A percentile compares a stretch with the other conserved stretches of the same genome.
phyloP scores from a whole-genome alignment of 495 filamentous ascomycete genomes.

The Cairneyella variabilis region DNA sequence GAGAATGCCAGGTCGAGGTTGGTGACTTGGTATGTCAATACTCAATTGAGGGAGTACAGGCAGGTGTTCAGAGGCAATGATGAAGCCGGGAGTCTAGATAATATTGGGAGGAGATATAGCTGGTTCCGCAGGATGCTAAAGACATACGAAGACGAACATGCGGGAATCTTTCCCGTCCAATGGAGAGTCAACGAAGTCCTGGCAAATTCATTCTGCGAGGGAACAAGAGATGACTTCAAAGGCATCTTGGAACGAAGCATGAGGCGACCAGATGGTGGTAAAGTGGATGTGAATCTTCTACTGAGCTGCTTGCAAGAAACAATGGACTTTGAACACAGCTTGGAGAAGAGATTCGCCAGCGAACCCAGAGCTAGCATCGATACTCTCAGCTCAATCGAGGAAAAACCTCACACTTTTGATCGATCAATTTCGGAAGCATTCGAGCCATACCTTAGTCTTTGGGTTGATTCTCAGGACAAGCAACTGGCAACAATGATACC shows the following conservation, averaged over 20 bases:
- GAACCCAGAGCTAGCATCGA: slow-evolving; percentile 78
- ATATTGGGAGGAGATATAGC: slow-evolving; percentile 89
- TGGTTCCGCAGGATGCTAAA: slow-evolving; percentile 97
- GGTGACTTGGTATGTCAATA: slow-evolving; percentile 97
- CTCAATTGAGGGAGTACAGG: slow-evolving; percentile 90
- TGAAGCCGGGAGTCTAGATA: slow-evolving; percentile 94
- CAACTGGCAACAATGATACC: slow-evolving; percentile 82
- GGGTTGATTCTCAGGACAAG: slow-evolving; percentile 96
- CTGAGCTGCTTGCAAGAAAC: slow-evolving; percentile 94
- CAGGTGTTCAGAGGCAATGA: slow-evolving; percentile 92
- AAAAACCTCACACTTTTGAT: slow-evolving; percentile 73
- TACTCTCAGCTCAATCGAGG: slow-evolving; percentile 78
- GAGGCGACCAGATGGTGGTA: slow-evolving; percentile 70
- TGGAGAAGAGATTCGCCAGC: slow-evolving; percentile 78
- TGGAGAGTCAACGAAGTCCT: slow-evolving; percentile 91
- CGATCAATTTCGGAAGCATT: slow-evolving; percentile 96
- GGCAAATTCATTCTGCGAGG: slow-evolving; percentile 92
- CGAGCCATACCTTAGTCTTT: slow-evolving; percentile 92
- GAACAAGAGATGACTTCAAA: slow-evolving; percentile 92
- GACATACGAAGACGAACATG: slow-evolving; percentile 93
- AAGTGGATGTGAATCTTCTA: slow-evolving; percentile 86
- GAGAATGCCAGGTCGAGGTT: slow-evolving; percentile 80
- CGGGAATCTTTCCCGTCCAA: slow-evolving; percentile 75
- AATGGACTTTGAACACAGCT: slow-evolving; percentile 90
- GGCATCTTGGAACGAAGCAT: slow-evolving; percentile 84